A percentile compares a stretch with the other conserved stretches of the same genome.
Conservation (phyloP, 441 rosid genomes). For the Codiaeum variegatum region DNA sequence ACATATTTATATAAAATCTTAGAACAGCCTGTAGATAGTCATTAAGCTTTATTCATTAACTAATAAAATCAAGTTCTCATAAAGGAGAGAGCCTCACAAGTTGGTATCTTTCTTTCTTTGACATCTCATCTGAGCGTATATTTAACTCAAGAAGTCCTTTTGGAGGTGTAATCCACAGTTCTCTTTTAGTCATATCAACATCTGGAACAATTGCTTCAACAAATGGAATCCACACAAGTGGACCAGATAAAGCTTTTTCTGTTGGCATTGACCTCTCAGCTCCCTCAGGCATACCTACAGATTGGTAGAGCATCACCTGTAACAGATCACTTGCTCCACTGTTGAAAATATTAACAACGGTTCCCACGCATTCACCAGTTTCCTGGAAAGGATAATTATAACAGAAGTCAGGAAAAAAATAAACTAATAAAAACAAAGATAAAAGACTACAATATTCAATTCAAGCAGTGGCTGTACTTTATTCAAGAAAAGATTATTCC, state of each 20-base stretch:
- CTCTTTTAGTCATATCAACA: conserved; percentile 62
- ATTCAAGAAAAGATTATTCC: not conserved
- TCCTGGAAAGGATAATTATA: conserved; percentile 42
- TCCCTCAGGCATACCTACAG: conserved; percentile 31
- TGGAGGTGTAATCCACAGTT: conserved; percentile 81
- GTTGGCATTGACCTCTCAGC: conserved; percentile 32
- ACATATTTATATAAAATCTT: not conserved
- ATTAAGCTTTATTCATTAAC: conserved; percentile 10
- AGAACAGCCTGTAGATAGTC: not conserved
- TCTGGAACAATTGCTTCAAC: conserved; percentile 87
- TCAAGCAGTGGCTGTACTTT: not conserved
- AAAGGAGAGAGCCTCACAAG: conserved; percentile 75
- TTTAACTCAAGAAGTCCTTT: conserved; percentile 87
- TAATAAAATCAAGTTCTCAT: conserved; percentile 27
- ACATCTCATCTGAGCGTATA: conserved; percentile 54
- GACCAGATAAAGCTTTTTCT: conserved; percentile 34
- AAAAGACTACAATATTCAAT: not conserved
- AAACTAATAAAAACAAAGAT: not conserved
- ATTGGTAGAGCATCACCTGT: conserved; percentile 57
- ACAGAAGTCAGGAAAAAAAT: not conserved
- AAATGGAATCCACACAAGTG: conserved; percentile 81
- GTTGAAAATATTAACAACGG: conserved; percentile 67
- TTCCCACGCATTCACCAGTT: conserved; percentile 70
- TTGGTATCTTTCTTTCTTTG: conserved; percentile 92
- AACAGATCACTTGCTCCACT: conserved; percentile 82